Percentiles rank a stretch among this genome's conserved stretches.
These are phyloP conservation scores for Torrubiella hemipterigena DNA, from an alignment of 2,329 filamentous ascomycete species.

Conservation along the genomic window DNA sequence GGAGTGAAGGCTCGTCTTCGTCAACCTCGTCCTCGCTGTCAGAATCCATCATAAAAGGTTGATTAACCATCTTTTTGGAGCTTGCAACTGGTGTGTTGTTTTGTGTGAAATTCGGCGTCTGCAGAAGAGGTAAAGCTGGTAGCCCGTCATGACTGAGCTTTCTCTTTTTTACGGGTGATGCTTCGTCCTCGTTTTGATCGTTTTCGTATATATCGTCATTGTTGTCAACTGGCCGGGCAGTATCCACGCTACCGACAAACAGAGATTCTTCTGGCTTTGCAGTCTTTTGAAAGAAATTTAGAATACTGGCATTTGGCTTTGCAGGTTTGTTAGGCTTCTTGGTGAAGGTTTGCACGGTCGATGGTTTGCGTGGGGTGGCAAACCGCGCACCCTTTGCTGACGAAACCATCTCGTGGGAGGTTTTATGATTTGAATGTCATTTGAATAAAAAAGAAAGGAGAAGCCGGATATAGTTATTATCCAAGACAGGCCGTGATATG, in stretches of 20 bases:
- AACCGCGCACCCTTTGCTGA: not conserved
- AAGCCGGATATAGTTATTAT: too few species aligned
- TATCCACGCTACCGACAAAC: slow-evolving; percentile 30
- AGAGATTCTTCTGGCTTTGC: slow-evolving; percentile 46
- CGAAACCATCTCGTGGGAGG: too few species aligned
- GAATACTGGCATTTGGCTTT: slow-evolving; percentile 51
- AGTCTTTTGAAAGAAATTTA: slow-evolving; percentile 65
- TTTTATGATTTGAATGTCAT: too few species aligned
- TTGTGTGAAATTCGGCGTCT: not conserved
- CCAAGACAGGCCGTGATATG: too few species aligned
- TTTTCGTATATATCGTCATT: slow-evolving; percentile 16
- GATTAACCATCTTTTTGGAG: slow-evolving; percentile 11
- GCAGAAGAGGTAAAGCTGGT: slow-evolving; percentile 6
- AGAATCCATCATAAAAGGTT: slow-evolving; percentile 62
- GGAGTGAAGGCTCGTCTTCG: slow-evolving; percentile 1
- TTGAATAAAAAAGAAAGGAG: not conserved
- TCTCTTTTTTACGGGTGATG: slow-evolving; percentile 17
- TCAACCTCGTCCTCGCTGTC: slow-evolving; percentile 33
- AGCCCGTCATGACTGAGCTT: slow-evolving; percentile 15
- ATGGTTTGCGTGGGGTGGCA: not conserved
- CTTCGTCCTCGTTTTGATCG: slow-evolving; percentile 20
- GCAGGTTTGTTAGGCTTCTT: slow-evolving; percentile 17
- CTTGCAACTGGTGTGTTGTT: slow-evolving; percentile 9
- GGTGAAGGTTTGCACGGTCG: not conserved
- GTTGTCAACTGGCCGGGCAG: slow-evolving; percentile 11